phyloP scores from a whole-genome alignment of 2,329 filamentous ascomycete species.

The Myotisia sp. region DNA sequence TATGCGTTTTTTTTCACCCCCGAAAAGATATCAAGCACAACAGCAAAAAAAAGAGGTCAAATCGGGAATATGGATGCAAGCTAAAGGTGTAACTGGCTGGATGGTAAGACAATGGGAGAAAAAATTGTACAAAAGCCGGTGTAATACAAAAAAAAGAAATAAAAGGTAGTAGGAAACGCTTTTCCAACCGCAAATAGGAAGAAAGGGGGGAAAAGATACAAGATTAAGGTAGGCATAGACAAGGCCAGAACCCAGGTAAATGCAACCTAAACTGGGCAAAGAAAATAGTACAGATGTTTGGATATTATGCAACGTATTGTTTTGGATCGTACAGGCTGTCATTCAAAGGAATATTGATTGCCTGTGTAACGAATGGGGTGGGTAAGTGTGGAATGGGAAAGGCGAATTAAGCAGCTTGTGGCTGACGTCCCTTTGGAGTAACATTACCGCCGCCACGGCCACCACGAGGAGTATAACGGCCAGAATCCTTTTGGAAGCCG shows the following conservation, averaged over 20 bases:
- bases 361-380: background rate
- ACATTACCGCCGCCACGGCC: slow-evolving; percentile 48
- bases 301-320: background rate
- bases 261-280: background rate
- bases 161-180: slow-evolving; percentile 2
- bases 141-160: slow-evolving; percentile 5
- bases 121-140: slow-evolving; percentile 2
- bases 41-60: too few relatives aligned
- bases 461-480: slow-evolving; percentile 50
- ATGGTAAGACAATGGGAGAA: slow-evolving; percentile 2
- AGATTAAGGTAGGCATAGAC: background rate
- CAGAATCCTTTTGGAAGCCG: slow-evolving; percentile 54
- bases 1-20: too few relatives aligned
- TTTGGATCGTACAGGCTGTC: background rate
- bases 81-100: too few relatives aligned
- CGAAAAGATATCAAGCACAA: too few relatives aligned
- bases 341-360: background rate
- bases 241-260: background rate
- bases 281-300: slow-evolving; percentile 4
- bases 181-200: slow-evolving; percentile 6
- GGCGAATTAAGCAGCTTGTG: slow-evolving; percentile 1
- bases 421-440: slow-evolving; percentile 30
- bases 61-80: too few relatives aligned
- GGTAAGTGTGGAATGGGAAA: background rate
- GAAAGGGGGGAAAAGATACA: background rate